Conservation (phyloP, 257 asterid genomes). For the Misopates orontium region DNA sequence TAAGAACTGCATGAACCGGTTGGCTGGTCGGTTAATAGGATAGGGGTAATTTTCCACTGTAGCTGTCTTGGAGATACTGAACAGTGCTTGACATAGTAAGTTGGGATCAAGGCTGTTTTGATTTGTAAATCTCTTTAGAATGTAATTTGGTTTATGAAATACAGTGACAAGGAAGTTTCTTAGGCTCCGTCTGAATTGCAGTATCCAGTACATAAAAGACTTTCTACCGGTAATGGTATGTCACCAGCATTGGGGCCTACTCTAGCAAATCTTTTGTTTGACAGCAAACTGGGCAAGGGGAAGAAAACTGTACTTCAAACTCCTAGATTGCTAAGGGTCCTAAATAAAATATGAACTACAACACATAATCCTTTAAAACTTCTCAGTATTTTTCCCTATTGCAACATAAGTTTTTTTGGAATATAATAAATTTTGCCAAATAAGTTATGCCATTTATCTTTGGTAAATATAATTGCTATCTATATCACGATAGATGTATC, state of each 20-base stretch:
- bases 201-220: conserved; percentile 13
- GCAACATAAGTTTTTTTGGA: conserved; percentile 9
- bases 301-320: conserved; percentile 19
- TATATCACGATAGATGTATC: conserved; percentile 11
- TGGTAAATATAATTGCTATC: background rate
- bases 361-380: background rate
- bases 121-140: background rate
- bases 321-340: conserved; percentile 20
- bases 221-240: conserved; percentile 3
- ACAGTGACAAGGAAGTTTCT: background rate
- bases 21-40: background rate
- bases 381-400: conserved; percentile 13
- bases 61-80: conserved; percentile 3
- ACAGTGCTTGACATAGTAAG: conserved; percentile 3
- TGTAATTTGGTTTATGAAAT: background rate
- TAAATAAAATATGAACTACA: conserved; percentile 12
- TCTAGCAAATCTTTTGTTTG: conserved; percentile 13
- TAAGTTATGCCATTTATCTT: conserved; percentile 18
- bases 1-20: background rate
- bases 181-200: conserved; percentile 14
- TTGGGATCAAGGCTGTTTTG: background rate
- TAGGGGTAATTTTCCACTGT: background rate
- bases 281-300: conserved; percentile 17
- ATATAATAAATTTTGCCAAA: conserved; percentile 7
- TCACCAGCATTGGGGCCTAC: conserved; percentile 2